Conservation (phyloP, 139 green algal species). For the Chlorella sp. region DNA sequence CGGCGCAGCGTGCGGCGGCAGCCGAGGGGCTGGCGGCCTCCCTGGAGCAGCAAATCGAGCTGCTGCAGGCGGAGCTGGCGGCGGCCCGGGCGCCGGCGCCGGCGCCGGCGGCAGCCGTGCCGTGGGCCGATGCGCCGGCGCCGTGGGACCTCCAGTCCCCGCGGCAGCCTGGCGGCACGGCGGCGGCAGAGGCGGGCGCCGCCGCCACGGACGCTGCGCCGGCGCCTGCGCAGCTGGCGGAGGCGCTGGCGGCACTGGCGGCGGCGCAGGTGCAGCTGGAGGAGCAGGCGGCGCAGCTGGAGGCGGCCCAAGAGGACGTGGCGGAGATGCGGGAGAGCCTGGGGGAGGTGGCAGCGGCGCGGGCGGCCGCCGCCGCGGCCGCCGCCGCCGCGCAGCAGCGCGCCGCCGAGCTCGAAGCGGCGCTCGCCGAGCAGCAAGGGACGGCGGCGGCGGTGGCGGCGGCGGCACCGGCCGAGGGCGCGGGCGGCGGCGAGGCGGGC, state of each 20-base stretch:
- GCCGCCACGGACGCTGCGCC: no score
- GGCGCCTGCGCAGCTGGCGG: not conserved
- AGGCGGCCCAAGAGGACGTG: not conserved
- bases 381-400: slow-evolving; percentile 4
- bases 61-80: not conserved
- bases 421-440: not conserved
- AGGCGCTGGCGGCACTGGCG: not conserved
- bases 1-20: not conserved
- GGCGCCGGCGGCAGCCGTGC: no score
- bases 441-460: not conserved
- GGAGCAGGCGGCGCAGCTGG: not conserved
- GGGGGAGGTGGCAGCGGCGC: not conserved
- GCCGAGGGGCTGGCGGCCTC: not conserved
- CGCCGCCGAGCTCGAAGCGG: not conserved
- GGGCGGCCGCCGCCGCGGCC: not conserved
- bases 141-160: not conserved
- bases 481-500: not conserved
- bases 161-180: no score
- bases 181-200: no score
- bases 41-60: not conserved
- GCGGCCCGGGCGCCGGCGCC: no score
- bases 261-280: not conserved
- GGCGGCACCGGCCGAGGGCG: slow-evolving; percentile 1
- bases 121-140: no score
- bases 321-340: slow-evolving; percentile 12